Percentiles rank a stretch among this genome's conserved stretches.
Conservation (phyloP, 192 early-diverging fungal genomes). For the Backusella australiensis region DNA sequence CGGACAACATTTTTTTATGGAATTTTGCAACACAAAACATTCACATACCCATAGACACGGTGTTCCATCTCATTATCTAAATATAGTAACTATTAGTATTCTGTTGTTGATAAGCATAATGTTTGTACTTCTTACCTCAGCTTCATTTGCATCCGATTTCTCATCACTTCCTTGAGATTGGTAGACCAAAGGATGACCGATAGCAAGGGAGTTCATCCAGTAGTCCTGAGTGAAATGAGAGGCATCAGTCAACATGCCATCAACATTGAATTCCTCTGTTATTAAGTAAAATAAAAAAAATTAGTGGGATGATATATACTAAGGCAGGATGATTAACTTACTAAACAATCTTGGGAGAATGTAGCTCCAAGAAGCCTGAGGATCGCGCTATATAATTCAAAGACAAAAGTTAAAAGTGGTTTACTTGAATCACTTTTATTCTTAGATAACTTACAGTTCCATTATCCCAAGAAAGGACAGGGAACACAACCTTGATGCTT, state of each 20-base stretch:
- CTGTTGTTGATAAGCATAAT: not conserved
- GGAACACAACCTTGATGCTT: slow-evolving; percentile 13
- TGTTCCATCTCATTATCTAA: slow-evolving; percentile 20
- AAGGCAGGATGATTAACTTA: not conserved
- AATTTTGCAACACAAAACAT: not conserved
- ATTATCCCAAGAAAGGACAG: slow-evolving; percentile 15
- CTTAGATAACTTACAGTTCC: slow-evolving; percentile 20
- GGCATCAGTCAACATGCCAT: slow-evolving; percentile 22
- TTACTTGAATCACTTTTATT: not conserved
- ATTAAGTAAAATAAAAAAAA: not conserved
- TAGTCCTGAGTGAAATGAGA: slow-evolving; percentile 20
- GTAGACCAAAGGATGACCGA: slow-evolving; percentile 19
- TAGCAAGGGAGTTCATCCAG: slow-evolving; percentile 23
- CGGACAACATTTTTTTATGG: not conserved
- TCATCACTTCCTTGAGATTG: slow-evolving; percentile 1
- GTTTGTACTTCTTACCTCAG: not conserved
- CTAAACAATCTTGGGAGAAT: slow-evolving; percentile 23
- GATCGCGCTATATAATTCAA: slow-evolving; percentile 13
- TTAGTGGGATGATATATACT: not conserved
- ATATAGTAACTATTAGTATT: not conserved
- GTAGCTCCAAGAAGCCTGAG: slow-evolving; percentile 23
- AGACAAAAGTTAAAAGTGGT: not conserved
- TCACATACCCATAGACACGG: slow-evolving; percentile 20
- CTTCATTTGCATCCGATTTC: not conserved
- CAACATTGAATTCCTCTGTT: slow-evolving; percentile 25